Percentiles rank a stretch among this genome's conserved stretches.
These are phyloP conservation scores for Saccharum officinarum DNA, from an alignment of 176 grass and related monocot species.

Conservation along the genomic window DNA sequence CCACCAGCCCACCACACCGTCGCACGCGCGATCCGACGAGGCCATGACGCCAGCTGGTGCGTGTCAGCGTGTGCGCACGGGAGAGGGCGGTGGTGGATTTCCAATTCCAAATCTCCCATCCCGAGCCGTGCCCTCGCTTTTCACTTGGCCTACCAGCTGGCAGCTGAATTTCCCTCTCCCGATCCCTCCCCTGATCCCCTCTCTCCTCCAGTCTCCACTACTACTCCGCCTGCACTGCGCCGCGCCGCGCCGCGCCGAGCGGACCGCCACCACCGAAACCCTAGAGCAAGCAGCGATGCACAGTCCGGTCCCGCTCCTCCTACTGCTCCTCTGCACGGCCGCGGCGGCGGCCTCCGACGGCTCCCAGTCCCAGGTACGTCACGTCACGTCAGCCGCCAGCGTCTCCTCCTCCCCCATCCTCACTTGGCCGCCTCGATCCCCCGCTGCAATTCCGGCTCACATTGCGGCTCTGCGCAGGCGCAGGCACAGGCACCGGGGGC, in stretches of 20 bases:
- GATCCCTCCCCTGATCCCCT: neutral
- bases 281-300: conserved; percentile 29
- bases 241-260: neutral
- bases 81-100: neutral
- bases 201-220: neutral
- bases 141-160: conserved; percentile 18
- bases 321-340: conserved; percentile 1
- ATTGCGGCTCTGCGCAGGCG: neutral
- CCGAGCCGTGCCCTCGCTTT: conserved; percentile 23
- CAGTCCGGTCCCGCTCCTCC: conserved; percentile 33
- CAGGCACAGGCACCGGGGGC: neutral
- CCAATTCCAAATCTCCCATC: conserved; percentile 30
- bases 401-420: neutral
- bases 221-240: neutral
- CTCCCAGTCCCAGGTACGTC: conserved; percentile 28
- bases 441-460: neutral
- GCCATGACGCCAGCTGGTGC: conserved; percentile 33
- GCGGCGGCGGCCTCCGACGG: conserved; percentile 22
- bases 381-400: neutral
- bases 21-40: neutral
- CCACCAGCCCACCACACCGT: neutral
- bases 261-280: neutral
- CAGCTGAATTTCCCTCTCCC: neutral
- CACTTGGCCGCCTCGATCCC: neutral
- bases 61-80: neutral